phyloP scores from a whole-genome alignment of 768 basidiomycete genomes.

The Sarcomyxa edulis region DNA sequence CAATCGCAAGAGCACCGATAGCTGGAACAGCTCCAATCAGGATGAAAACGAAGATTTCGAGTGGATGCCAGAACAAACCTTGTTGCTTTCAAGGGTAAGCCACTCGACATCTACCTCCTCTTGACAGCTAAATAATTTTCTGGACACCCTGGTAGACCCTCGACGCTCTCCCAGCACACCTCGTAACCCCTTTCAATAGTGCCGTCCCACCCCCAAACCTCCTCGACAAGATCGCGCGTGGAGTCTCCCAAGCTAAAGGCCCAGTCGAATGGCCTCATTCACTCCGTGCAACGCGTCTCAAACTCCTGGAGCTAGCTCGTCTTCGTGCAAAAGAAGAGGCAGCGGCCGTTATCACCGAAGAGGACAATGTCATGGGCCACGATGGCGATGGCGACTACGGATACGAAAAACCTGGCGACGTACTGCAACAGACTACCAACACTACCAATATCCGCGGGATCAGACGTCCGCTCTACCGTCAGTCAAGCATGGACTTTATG shows the following conservation, averaged over 20 bases:
- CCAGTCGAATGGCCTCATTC: slow-evolving; percentile 81
- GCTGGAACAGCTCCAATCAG: slow-evolving; percentile 79
- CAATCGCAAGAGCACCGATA: slow-evolving; percentile 73
- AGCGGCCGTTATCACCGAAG: slow-evolving; percentile 40
- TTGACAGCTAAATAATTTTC: slow-evolving; percentile 1
- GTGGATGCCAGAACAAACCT: slow-evolving; percentile 72
- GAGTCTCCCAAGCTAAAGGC: slow-evolving; percentile 70
- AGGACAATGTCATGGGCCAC: too few species aligned
- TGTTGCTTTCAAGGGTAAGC: slow-evolving; percentile 62
- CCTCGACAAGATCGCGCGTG: slow-evolving; percentile 81
- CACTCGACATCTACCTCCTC: slow-evolving; percentile 10
- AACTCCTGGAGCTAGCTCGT: slow-evolving; percentile 77
- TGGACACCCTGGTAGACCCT: slow-evolving; percentile 49
- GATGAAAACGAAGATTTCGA: slow-evolving; percentile 59
- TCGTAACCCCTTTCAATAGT: slow-evolving; percentile 86
- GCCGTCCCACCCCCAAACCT: slow-evolving; percentile 81
- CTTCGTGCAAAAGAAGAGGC: slow-evolving; percentile 51
- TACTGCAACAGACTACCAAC: slow-evolving; percentile 40
- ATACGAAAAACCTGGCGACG: slow-evolving; percentile 24
- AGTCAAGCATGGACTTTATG: slow-evolving; percentile 88
- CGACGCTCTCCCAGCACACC: slow-evolving; percentile 75
- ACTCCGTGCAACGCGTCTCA: slow-evolving; percentile 73
- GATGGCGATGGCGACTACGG: too few species aligned
- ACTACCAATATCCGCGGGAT: too few species aligned
- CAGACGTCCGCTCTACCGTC: slow-evolving; percentile 63